Evolutionary conservation across 345 rosid species (phyloP).

Genomic region (Hevea brasiliensis): DNA sequence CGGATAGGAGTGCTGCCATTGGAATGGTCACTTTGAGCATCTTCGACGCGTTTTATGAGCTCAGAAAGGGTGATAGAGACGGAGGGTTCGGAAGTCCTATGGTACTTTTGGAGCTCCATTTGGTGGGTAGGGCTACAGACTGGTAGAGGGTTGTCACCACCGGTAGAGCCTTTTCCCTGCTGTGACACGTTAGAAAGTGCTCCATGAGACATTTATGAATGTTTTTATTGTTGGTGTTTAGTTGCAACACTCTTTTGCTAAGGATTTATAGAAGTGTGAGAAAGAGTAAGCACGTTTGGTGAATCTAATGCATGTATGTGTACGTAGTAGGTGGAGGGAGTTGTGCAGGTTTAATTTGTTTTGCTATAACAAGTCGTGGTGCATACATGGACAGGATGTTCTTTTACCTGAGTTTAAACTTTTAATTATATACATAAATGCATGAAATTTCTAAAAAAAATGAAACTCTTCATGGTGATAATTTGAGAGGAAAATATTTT

Average conservation of each 20-base stretch:
- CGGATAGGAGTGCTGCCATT: conserved; percentile 19
- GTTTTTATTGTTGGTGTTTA: conserved; percentile 6
- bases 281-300: conserved; percentile 55
- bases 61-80: conserved; percentile 58
- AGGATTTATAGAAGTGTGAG: conserved; percentile 26
- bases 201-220: conserved; percentile 32
- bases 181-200: conserved; percentile 33
- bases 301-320: conserved; percentile 24
- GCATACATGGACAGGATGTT: not conserved
- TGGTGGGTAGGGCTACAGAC: conserved; percentile 24
- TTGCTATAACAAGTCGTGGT: not conserved
- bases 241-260: conserved; percentile 23
- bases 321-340: conserved; percentile 49
- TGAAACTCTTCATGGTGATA: not conserved
- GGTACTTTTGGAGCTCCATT: conserved; percentile 44
- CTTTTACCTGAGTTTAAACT: not conserved
- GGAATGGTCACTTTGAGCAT: conserved; percentile 35
- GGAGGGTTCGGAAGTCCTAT: conserved; percentile 28
- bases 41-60: conserved; percentile 62
- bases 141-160: conserved; percentile 41
- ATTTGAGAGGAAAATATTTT: not conserved
- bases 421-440: too few species aligned
- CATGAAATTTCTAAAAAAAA: too few species aligned
- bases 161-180: conserved; percentile 16
- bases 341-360: conserved; percentile 25